Evolutionary conservation across 352 stramenopile genomes (phyloP), one percentile per base, ranked within the genome.

Genomic region (Pythium insidiosum): DNA sequence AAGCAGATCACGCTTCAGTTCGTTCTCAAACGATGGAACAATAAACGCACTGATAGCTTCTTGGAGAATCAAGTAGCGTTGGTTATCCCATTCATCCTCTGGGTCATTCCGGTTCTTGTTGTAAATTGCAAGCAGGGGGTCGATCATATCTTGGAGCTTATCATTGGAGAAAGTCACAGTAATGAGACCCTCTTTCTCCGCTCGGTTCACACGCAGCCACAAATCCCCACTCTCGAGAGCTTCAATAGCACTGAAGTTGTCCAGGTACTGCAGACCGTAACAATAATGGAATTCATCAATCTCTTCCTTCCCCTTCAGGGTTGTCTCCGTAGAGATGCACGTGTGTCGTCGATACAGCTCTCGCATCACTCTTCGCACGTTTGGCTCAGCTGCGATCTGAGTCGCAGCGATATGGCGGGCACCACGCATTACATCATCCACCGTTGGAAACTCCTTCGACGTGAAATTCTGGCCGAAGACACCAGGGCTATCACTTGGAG

Each of bases 201-300:
- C 83, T 23, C 82, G 76, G 28, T 63, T 56, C 9, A 95, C 54
- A 38, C 79, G 76, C 37, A 95, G 38, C 76, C 76, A 95, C 54
- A 93, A 38, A 42, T 88, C 78, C 19, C 68, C 74, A 23, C 63
- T 68, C 29, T 84, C 72, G 35, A 93, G 71, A 10, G 88, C 57
- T 19, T 95, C 80, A 28, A 77, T 46, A n/a, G 82, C 73, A n/a
- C 78, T 75, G 80, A 93, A 92, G 9, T 74, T 77, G 7, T 75
- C 66, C 24, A 95, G 68, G 38, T 95, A 95, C 54, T 95, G 83
- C 21, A 95, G 47, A 20, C 83, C 83, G 31, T 95, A 78, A 5
- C 65, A 82, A 34, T 89, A 93, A 45, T 95, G 83, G 38, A 93
- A 93, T 47, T 93, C 80, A 31, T 95, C 83, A 22, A 95, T 83